These are phyloP conservation scores for Phytophthora hibernalis DNA, from an alignment of 352 stramenopile species.

Conservation along the genomic window DNA sequence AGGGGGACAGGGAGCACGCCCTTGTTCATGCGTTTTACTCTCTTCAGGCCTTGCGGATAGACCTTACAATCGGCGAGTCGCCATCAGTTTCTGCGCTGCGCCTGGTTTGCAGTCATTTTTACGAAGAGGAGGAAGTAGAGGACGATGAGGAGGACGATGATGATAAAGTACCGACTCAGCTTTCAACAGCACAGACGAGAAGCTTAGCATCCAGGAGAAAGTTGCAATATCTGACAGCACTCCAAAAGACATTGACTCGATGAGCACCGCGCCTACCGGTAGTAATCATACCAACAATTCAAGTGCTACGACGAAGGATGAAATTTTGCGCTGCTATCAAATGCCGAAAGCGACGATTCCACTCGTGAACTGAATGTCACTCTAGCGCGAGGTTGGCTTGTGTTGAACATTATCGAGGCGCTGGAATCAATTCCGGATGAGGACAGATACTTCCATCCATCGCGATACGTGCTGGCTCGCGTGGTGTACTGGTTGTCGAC, in stretches of 20 bases:
- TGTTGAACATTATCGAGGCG: constrained; percentile 76
- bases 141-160: constrained; percentile 37
- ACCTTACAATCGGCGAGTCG: constrained; percentile 47
- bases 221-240: background rate
- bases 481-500: constrained; percentile 60
- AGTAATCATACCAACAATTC: constrained; percentile 16
- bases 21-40: constrained; percentile 85
- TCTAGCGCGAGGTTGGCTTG: constrained; percentile 46
- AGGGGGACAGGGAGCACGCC: constrained; percentile 73
- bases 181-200: constrained; percentile 3
- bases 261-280: background rate
- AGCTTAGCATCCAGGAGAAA: constrained; percentile 14
- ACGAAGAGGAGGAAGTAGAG: constrained; percentile 51
- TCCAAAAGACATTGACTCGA: background rate
- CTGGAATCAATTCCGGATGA: constrained; percentile 80
- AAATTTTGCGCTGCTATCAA: constrained; percentile 48
- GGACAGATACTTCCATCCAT: constrained; percentile 86
- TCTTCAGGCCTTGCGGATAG: constrained; percentile 67
- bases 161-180: constrained; percentile 1
- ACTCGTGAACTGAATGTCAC: constrained; percentile 28
- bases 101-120: constrained; percentile 64
- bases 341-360: constrained; percentile 17
- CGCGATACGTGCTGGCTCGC: constrained; percentile 63
- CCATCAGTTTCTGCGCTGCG: constrained; percentile 38
- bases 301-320: constrained; percentile 49